A percentile compares a stretch with the other conserved stretches of the same genome.
Evolutionary conservation across 2,329 filamentous ascomycete genomes (phyloP).

Genomic region (Aureobasidium sp.): DNA sequence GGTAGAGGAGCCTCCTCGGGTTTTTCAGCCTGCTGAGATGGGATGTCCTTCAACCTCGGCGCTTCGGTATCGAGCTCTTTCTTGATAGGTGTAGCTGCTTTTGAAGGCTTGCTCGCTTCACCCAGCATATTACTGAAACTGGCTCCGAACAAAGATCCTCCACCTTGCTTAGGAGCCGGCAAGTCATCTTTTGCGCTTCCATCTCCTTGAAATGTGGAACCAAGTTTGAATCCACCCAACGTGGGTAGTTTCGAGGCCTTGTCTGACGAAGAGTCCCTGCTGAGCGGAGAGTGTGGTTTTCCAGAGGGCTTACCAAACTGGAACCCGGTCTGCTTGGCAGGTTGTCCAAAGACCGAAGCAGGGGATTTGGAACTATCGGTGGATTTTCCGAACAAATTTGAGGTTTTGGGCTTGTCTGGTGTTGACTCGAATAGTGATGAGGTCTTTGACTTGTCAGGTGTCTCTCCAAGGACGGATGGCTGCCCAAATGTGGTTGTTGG

Average conservation of each 20-base stretch:
- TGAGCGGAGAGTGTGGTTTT: conserved; percentile 12
- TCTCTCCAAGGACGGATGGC: not conserved
- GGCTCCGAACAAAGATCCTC: conserved; percentile 24
- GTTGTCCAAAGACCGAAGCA: not conserved
- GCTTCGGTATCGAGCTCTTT: conserved; percentile 28
- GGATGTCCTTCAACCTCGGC: conserved; percentile 26
- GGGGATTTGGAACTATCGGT: not conserved
- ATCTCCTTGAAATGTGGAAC: conserved; percentile 59
- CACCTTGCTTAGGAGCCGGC: conserved; percentile 35
- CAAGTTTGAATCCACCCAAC: conserved; percentile 52
- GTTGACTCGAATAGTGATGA: not conserved
- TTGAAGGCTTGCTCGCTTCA: conserved; percentile 29
- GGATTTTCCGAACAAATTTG: not conserved
- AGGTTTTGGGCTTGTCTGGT: not conserved
- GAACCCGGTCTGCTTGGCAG: conserved; percentile 6
- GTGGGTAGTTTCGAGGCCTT: conserved; percentile 26
- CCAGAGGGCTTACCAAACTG: conserved; percentile 17
- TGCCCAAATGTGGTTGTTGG: not conserved
- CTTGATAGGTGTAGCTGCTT: conserved; percentile 29
- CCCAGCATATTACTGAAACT: conserved; percentile 24
- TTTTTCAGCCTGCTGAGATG: conserved; percentile 17
- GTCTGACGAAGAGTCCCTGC: conserved; percentile 3
- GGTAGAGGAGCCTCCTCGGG: conserved; percentile 23
- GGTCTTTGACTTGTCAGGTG: not conserved
- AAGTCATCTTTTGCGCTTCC: conserved; percentile 51